A percentile compares a stretch with the other conserved stretches of the same genome.
Evolutionary conservation across 768 basidiomycete species (phyloP).

Genomic region (Leccinum subtestaceum): DNA sequence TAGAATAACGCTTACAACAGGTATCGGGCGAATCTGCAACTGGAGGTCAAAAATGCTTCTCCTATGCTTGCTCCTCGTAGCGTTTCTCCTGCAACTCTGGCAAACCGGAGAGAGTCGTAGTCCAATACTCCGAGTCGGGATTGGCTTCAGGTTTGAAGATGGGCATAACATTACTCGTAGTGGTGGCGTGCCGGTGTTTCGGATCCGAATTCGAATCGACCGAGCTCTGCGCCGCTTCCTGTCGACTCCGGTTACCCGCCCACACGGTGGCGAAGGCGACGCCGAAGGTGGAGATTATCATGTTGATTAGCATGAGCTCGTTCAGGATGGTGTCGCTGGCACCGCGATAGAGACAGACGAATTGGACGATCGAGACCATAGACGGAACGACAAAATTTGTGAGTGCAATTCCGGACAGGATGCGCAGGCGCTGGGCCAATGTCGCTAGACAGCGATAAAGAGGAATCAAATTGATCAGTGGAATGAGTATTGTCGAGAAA

Average conservation of each 20-base stretch:
- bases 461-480: neutral
- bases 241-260: slow-evolving; percentile 3
- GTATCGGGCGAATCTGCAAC: neutral
- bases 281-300: slow-evolving; percentile 13
- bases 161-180: neutral
- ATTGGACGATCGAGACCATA: slow-evolving; percentile 27
- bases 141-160: neutral
- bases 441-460: slow-evolving; percentile 4
- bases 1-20: neutral
- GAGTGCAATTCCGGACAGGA: slow-evolving; percentile 30
- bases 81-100: neutral
- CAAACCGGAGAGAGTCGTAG: neutral
- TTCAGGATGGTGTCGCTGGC: neutral
- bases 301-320: slow-evolving; percentile 6
- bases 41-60: neutral
- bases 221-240: neutral
- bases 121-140: neutral
- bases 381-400: slow-evolving; percentile 34
- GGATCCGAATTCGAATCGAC: neutral
- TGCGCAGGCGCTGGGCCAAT: slow-evolving; percentile 23
- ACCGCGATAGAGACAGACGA: slow-evolving; percentile 5
- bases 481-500: neutral
- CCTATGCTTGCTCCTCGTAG: neutral
- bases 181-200: neutral
- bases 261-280: slow-evolving; percentile 3